Conservation (phyloP, 257 asterid genomes). For the Cruciata laevipes region DNA sequence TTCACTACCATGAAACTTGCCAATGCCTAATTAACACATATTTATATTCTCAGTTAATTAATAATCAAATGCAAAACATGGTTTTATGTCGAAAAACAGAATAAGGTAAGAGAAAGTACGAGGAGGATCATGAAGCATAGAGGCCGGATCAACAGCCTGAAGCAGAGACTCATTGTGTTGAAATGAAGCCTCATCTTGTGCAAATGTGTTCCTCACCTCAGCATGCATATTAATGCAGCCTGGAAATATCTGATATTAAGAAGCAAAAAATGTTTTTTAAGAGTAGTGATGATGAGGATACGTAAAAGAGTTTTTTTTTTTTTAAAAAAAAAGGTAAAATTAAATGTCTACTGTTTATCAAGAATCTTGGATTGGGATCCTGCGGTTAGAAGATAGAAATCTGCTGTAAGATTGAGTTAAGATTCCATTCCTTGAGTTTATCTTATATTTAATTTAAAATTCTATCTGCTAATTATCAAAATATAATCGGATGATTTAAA, state of each 20-base stretch:
- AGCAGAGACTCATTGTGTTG: constrained; percentile 12
- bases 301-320: background rate
- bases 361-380: background rate
- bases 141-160: constrained; percentile 3
- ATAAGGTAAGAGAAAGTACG: background rate
- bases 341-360: background rate
- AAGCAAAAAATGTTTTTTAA: too few relatives aligned
- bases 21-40: constrained; percentile 13
- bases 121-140: constrained; percentile 18
- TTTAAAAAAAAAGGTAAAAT: too few relatives aligned
- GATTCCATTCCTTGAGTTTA: background rate
- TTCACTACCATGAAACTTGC: constrained; percentile 11
- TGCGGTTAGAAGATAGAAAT: background rate
- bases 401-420: background rate
- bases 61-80: background rate
- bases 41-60: background rate
- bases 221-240: background rate
- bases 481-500: too few relatives aligned
- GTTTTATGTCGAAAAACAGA: background rate
- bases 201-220: background rate
- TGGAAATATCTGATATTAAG: background rate
- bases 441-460: too few relatives aligned
- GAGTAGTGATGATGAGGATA: background rate
- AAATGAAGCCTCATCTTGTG: constrained; percentile 5
- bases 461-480: too few relatives aligned